phyloP scores from a whole-genome alignment of 2,329 filamentous ascomycete species.

The Phialocephala subalpina region DNA sequence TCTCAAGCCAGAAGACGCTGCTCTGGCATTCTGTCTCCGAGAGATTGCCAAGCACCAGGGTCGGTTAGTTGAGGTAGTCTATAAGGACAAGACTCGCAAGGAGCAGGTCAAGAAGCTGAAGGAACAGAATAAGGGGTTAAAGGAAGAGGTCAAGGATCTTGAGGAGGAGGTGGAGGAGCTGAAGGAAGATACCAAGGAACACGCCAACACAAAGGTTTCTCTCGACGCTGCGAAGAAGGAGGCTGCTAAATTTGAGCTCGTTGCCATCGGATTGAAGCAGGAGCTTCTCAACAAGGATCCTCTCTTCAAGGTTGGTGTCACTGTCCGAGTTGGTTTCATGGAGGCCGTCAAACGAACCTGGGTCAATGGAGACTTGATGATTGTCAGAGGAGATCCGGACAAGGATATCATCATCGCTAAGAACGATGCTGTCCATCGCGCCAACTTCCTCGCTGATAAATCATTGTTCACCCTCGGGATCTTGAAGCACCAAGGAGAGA shows the following conservation, averaged over 20 bases:
- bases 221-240: background rate
- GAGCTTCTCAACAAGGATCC: background rate
- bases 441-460: background rate
- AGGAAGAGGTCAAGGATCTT: no score
- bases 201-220: background rate
- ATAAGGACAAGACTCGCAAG: background rate
- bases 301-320: background rate
- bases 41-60: background rate
- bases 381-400: background rate
- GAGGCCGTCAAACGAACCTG: background rate
- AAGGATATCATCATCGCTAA: background rate
- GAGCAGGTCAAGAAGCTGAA: no score
- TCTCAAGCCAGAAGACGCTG: no score
- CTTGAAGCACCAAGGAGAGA: background rate
- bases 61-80: background rate
- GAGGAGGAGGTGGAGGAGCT: no score
- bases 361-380: background rate
- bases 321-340: background rate
- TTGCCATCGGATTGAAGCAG: background rate
- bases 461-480: background rate
- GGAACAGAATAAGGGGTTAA: no score
- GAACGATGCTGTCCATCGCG: slow-evolving; percentile 13
- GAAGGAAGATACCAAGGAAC: background rate
- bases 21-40: background rate
- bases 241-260: background rate